Percentiles rank a stretch among this genome's conserved stretches.
Conservation (phyloP, 2,329 filamentous ascomycete species). For the Akanthomyces uredinophilus region DNA sequence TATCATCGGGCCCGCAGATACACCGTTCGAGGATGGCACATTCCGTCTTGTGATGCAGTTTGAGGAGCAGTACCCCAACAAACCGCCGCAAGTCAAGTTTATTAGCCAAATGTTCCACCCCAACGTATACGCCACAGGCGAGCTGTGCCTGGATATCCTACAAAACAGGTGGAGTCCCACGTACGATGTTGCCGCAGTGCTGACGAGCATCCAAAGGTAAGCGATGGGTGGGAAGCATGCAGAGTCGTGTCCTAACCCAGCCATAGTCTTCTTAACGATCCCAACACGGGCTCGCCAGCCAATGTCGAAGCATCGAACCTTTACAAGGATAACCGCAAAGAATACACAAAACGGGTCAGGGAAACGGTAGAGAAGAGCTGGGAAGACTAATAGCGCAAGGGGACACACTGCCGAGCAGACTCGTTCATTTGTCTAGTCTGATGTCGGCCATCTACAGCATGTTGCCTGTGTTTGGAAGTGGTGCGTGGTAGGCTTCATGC, state of each 20-base stretch:
- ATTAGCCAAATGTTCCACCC: constrained; percentile 99
- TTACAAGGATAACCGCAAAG: constrained; percentile 96
- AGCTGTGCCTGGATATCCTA: constrained; percentile 92
- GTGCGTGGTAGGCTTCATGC: not conserved
- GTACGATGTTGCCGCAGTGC: constrained; percentile 93
- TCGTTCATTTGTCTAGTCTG: not conserved
- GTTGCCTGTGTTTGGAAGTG: constrained; percentile 6
- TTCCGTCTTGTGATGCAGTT: constrained; percentile 99
- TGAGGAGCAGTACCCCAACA: constrained; percentile 98
- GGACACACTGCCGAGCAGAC: not conserved
- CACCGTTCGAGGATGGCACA: constrained; percentile 96
- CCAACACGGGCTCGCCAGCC: constrained; percentile 95
- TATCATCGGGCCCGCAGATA: constrained; percentile 94
- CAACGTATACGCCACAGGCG: constrained; percentile 95
- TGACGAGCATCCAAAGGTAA: constrained; percentile 96
- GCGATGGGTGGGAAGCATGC: not conserved
- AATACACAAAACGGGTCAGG: constrained; percentile 90
- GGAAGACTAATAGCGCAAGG: constrained; percentile 62
- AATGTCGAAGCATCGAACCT: constrained; percentile 98
- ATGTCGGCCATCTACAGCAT: constrained; percentile 8
- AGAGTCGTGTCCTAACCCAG: constrained; percentile 24
- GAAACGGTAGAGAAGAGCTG: constrained; percentile 99
- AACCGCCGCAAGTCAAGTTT: constrained; percentile 95
- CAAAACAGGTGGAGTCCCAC: constrained; percentile 99
- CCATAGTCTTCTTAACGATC: constrained; percentile 84